Base-by-base conservation (phyloP, 768 basidiomycete species). In the Phylloporus sp. region DNA sequence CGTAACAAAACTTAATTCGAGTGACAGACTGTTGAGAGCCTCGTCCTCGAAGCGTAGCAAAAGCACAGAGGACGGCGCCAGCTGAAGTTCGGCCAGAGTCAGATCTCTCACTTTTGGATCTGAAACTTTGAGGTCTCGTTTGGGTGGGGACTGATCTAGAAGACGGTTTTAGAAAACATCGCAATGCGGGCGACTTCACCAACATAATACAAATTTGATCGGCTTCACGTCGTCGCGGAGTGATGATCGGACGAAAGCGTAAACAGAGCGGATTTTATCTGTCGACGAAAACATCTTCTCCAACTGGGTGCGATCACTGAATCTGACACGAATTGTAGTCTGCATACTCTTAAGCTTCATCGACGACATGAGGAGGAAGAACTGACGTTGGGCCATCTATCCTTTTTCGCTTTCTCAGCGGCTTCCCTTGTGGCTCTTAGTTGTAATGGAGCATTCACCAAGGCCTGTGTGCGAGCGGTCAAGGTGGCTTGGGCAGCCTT, bases 191-290 rank as follows among this genome's bases (percentile, higher is more conserved):
- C 6, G 13, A 9, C 24, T 31, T 27, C 29, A 77, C 84, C 47
- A 59, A 94, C 92, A 95, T 34, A 95, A 75, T 34, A 92, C 76
- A 61, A 93, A 95, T 60, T 91, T 91, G 69, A 81, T 80, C 4
- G 84, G 77, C 64, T 88, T 83, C 40, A 84, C 81, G 54, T 91
- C 88, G 50, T 89, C 87, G 38, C 81, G 72, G 29, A 95, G 72
- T 20, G 81, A 80, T 28, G 75, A 71, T 29, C 86, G 80, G 47
- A 93, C 90, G 56, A 94, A 94, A 10, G 87, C 88, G 64, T 95
- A 95, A 9, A 95, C 81, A 3, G 85, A 76, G 45, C 80, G 79
- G 45, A 95, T 91, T 66, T 88, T 93, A 69, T 84, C 81, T 4
- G 79, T 79, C 6, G 92, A 93, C 4, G 82, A 76, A 62, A 95